Base-by-base conservation (phyloP, 768 basidiomycete genomes). In the Termitomyces bulborhizus region DNA sequence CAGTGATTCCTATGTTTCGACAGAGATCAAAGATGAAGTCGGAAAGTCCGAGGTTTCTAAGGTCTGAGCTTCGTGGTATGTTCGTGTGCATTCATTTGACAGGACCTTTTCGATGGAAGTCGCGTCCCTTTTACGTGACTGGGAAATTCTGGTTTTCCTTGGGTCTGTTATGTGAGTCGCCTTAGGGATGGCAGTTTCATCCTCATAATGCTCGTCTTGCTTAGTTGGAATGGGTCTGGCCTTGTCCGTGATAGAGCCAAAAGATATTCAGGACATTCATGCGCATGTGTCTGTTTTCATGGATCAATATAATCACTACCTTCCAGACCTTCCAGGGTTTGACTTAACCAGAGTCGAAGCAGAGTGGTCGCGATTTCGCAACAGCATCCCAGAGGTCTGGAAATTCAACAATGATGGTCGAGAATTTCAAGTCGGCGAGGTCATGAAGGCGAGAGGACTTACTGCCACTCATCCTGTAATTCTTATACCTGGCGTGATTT, bases 401-500 rank as follows among this genome's bases (percentile, higher is more conserved):
- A 90, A 90, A 66, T 77, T 90, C 62, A 86, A 82, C 59, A 84
- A 80, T 15, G 88, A 91, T 56, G 89, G 88, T 4, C 78, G 90
- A 46, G 90, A 91, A 63, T 92, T 92, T 60, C 78, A 82, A 63
- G 86, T 85, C 3, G 90, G 90, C 36, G 86, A 89, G 51, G 69
- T 69, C 34, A 82, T 89, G 65, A 82, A 81, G 53, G 78, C 71
- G 4, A 77, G 82, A 42, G 87, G 86, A 1, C 69, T 90, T 50
- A 74, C 71, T 51, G 91, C 90, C 6, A 70, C 85, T 53, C 77
- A 90, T 66, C 93, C 94, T 0, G 81, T 95, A 12, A 77, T 96
- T 2, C 73, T 97, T n/a, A 80, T 95, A 26, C 93, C 94, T 4
- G 93, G 93, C 1, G 86, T 96, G 49, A 84, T 95, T 37, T 93